Evolutionary conservation across 805 yeast genomes (phyloP), one percentile per base, ranked within the genome.

Genomic region (Kuraishia borneana): DNA sequence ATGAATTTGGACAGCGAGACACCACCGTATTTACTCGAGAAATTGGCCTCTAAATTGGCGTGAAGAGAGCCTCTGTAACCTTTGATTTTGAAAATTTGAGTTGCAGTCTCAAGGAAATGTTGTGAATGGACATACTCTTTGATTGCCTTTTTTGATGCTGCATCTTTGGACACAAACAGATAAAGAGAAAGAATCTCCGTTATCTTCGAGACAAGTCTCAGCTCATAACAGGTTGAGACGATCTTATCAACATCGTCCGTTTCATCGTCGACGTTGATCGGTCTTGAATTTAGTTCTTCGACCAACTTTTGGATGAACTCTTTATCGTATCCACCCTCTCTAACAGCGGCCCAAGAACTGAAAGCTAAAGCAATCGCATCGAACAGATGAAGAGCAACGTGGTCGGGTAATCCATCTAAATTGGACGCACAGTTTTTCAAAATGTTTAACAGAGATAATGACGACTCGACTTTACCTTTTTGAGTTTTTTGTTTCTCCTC

Each of bases 151-250:
- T 58, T 61, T 29, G 67, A 60, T 13, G 47, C 46, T 6, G 55
- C 63, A 36, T 60, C 63, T 27, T 65, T 62, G 4, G 76, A 68
- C 4, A 76, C 76, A 56, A 74, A 82, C 16, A 83, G 56, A 31
- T 78, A 70, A 28, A 83, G 60, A 0, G 95, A 85, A 33, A 85
- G 61, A 7, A 85, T 74, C 46, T 83, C 92, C 2, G 83, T 73
- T 14, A 83, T 71, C 42, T 77, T 75, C 2, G 94, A 72, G 6
- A 75, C 60, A 31, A 80, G 54, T 38, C 69, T 72, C 44, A 71
- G 66, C 34, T 69, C 68, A 43, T 76, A 73, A 29, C 81, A 75
- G 4, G 57, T 47, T 10, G 58, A 47, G 6, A 65, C 53, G 29
- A 41, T 47, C 1, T 45, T 54, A 4, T 50, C 53, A 13, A 29